Conservation (phyloP, 2,329 filamentous ascomycete genomes). For the Colletotrichum camelliae region DNA sequence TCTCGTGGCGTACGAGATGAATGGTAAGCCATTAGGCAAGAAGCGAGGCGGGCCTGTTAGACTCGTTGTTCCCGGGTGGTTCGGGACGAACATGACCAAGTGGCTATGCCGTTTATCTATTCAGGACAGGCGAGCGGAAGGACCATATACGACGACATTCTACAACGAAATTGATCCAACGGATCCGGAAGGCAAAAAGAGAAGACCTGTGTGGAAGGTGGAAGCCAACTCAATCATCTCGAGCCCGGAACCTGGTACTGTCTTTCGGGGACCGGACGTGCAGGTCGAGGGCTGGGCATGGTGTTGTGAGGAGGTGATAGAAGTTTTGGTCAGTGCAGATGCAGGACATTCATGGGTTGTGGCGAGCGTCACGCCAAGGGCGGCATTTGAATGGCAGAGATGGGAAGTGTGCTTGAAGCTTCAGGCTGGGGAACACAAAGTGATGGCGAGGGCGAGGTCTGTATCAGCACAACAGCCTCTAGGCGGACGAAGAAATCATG, state of each 20-base stretch:
- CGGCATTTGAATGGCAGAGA: not conserved
- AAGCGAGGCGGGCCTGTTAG: not conserved
- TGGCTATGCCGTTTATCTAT: not conserved
- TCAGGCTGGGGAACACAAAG: not conserved
- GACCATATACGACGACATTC: not conserved
- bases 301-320: not conserved
- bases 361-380: not conserved
- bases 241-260: not conserved
- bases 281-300: not conserved
- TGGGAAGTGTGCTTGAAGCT: not conserved
- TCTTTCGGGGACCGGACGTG: not conserved
- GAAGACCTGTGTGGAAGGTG: not conserved
- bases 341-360: not conserved
- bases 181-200: not conserved
- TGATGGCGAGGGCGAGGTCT: not conserved
- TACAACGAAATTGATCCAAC: not conserved
- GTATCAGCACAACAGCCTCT: not conserved
- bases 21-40: not conserved
- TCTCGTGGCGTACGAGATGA: not conserved
- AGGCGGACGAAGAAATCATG: not conserved
- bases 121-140: not conserved
- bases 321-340: not conserved
- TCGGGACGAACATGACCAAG: not conserved
- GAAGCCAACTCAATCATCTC: not conserved
- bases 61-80: not conserved